A percentile compares a stretch with the other conserved stretches of the same genome.
Evolutionary conservation across 495 filamentous ascomycete species (phyloP).

Genomic region (Neurospora sp.): DNA sequence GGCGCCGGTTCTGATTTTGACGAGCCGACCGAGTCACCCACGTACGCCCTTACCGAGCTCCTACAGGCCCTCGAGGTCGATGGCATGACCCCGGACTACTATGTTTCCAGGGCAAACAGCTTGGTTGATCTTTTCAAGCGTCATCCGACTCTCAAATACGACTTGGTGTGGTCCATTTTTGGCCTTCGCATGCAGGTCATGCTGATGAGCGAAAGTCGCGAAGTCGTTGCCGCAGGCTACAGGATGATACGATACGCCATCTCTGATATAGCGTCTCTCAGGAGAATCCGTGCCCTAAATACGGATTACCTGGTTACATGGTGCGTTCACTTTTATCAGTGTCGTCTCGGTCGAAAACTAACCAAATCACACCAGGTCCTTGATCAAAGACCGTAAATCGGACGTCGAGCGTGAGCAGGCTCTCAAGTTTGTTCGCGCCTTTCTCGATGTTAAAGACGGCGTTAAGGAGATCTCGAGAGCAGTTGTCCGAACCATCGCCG

Average conservation of each 20-base stretch:
- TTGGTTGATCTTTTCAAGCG: slow-evolving; percentile 88
- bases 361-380: slow-evolving; percentile 39
- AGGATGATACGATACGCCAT: slow-evolving; percentile 89
- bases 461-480: slow-evolving; percentile 78
- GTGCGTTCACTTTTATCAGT: slow-evolving; percentile 20
- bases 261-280: slow-evolving; percentile 78
- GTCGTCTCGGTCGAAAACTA: background rate
- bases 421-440: slow-evolving; percentile 89
- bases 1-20: slow-evolving; percentile 45
- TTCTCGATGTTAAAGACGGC: slow-evolving; percentile 91
- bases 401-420: slow-evolving; percentile 96
- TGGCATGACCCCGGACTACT: slow-evolving; percentile 85
- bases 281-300: slow-evolving; percentile 74
- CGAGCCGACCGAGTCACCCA: slow-evolving; percentile 78
- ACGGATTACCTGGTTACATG: slow-evolving; percentile 88
- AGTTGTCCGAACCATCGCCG: slow-evolving; percentile 76
- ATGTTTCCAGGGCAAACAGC: slow-evolving; percentile 82
- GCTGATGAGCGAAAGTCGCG: slow-evolving; percentile 88
- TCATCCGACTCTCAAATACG: slow-evolving; percentile 88
- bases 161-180: slow-evolving; percentile 90
- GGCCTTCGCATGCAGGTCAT: slow-evolving; percentile 86
- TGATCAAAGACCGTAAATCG: slow-evolving; percentile 90
- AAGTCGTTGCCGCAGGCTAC: slow-evolving; percentile 92
- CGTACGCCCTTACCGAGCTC: slow-evolving; percentile 78
- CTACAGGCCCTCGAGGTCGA: slow-evolving; percentile 78